Percentiles rank a stretch among this genome's conserved stretches.
phyloP scores from a whole-genome alignment of 1,284 basidiomycete genomes.

The Melampsora larici-populina region DNA sequence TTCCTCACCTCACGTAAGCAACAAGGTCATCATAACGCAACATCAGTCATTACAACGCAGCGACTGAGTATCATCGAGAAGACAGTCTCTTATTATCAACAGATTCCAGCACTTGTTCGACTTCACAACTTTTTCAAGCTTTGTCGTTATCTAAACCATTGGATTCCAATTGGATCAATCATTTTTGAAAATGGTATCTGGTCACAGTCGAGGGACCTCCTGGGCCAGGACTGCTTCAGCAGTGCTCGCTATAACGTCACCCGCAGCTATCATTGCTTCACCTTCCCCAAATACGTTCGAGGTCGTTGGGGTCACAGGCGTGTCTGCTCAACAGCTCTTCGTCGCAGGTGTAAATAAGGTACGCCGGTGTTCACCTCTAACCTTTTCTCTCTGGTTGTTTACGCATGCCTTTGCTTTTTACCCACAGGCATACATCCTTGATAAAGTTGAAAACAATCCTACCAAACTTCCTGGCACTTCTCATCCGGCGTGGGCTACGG shows the following conservation, averaged over 20 bases:
- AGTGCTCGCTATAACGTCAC: constrained; percentile 2
- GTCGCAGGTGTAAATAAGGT: constrained; percentile 44
- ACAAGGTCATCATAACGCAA: too few species aligned
- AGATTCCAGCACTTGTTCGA: not conserved
- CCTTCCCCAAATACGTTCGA: constrained; percentile 46
- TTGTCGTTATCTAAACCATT: not conserved
- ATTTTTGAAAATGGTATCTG: not conserved
- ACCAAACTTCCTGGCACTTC: constrained; percentile 43
- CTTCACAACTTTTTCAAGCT: not conserved
- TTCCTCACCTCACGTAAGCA: too few species aligned
- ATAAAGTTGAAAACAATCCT: constrained; percentile 55
- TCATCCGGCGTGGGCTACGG: constrained; percentile 43
- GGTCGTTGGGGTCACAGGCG: constrained; percentile 46
- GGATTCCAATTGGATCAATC: not conserved
- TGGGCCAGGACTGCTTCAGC: constrained; percentile 1
- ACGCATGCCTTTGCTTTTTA: not conserved
- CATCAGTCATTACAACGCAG: too few species aligned
- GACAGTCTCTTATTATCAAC: not conserved
- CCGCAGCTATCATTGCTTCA: not conserved
- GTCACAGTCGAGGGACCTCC: not conserved
- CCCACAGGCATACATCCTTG: constrained; percentile 52
- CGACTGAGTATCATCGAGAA: too few species aligned
- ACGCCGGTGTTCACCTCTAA: not conserved
- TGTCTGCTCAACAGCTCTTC: constrained; percentile 46
- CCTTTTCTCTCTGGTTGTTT: not conserved